Base-by-base conservation (phyloP, 2,329 filamentous ascomycete genomes). In the Dothidotthia symphoricarpi region DNA sequence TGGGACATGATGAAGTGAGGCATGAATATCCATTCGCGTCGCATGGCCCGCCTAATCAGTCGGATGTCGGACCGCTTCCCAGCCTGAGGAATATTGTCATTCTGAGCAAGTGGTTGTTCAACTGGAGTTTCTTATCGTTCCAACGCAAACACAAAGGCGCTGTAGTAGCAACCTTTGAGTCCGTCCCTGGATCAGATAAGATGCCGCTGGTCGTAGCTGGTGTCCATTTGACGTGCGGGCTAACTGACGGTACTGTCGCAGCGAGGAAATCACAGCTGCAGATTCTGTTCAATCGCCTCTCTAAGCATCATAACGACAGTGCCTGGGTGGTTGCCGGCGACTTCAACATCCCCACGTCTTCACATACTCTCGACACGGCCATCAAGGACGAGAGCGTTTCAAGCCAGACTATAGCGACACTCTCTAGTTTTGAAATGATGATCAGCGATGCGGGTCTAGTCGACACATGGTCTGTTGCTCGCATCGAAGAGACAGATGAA, bases 281-380 rank as follows among this genome's bases (percentile, higher is more conserved):
- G 30, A 69, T 62, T 14, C 55, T 85, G 1, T 53, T 76, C 2
- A 57, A 58, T 6, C 63, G 81, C 53, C 49, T 85, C 12, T 55
- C 61, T 1, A 49, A 45, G 1, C 49, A 62, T 0, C 75, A 78
- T 31, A 45, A 63, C 1, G 37, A 60, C 0, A 70, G 74, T 25
- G 70, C 77, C 4, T 80, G 75, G 69, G 66, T 84, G 3, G 50
- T 86, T 14, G 76, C 77, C 0, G 82, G 82, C 3, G 81, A 85
- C 53, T 81, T 84, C 57, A 85, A 85, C 49, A 66, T 85, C 16
- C 69, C 75, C 6, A 82, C 80, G 0, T 85, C 82, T 1, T 64
- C 69, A 2, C 69, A 71, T 35, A 78, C 79, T 0, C 74, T 85
- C 24, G 66, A 75, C 9, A 64, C 68, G 3, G 78, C 81, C 0